phyloP scores from a whole-genome alignment of 2,329 filamentous ascomycete species.

The Apiospora koreana region DNA sequence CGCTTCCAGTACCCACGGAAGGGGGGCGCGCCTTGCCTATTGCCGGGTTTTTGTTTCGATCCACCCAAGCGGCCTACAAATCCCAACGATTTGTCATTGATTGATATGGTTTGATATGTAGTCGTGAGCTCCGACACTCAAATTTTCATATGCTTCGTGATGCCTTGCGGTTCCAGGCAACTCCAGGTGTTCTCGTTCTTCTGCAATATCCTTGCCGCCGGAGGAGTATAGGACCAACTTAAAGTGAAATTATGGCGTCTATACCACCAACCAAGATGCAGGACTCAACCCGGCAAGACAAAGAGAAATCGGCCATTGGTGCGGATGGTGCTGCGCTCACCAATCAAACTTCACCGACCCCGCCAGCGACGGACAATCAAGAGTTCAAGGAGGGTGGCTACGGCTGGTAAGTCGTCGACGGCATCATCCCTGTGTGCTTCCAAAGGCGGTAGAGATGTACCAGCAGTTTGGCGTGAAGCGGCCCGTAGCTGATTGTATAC shows the following conservation, averaged over 20 bases:
- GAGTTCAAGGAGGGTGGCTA: slow-evolving; percentile 56
- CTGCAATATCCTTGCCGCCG: not conserved
- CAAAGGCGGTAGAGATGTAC: not conserved
- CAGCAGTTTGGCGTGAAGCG: not conserved
- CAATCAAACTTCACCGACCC: not conserved
- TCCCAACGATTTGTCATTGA: slow-evolving; percentile 1
- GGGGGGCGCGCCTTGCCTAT: slow-evolving; percentile 6
- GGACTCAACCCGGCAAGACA: not conserved
- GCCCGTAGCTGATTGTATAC: slow-evolving; percentile 4
- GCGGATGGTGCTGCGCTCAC: not conserved
- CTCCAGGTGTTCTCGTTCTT: slow-evolving; percentile 1
- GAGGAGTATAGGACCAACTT: not conserved
- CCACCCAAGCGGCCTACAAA: not conserved
- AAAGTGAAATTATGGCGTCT: not conserved
- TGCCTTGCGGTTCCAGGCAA: not conserved
- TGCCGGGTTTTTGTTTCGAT: not conserved
- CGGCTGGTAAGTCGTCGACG: slow-evolving; percentile 49
- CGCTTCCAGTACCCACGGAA: slow-evolving; percentile 1
- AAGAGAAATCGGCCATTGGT: not conserved
- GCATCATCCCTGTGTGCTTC: not conserved
- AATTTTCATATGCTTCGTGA: not conserved
- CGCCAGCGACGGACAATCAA: not conserved
- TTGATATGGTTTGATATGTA: not conserved
- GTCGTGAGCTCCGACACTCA: not conserved
- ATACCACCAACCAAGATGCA: not conserved